Base-by-base conservation (phyloP, 352 stramenopile genomes). In the Globisporangium cederbergense region DNA sequence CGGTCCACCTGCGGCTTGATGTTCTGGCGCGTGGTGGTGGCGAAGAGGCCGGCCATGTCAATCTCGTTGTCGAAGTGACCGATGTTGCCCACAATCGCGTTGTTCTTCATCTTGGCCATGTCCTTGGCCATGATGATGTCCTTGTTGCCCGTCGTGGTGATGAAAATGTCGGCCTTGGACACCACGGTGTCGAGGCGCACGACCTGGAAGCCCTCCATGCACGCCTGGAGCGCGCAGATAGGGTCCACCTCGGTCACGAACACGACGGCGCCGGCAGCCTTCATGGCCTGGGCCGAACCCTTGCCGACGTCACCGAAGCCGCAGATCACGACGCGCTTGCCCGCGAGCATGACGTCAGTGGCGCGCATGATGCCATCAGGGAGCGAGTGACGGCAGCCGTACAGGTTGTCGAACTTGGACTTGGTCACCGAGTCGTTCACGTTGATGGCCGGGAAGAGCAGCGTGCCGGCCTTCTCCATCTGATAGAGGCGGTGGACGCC, bases 31-130 rank as follows among this genome's bases (percentile, higher is more conserved):
- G 93, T 98, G 60, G 95, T 90, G 43, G 78, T 78, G 10, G 70
- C 71, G n/a, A 76, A 73, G 43, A 99, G 81, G 45, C 95, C 94
- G 49, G 96, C 93, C 91, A 99, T 99, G 82, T 99, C 97, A 69
- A 99, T 99, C 76, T 99, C 97, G 79, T 99, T 99, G 85, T 99
- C 97, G 69, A 99, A 99, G 86, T 99, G 97, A 76, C 97, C 97
- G 78, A 99, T 99, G 91, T 99, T 99, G 73, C 97, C 97, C 53
- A 99, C 96, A 70, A 99, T 99, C 60, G 97, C 97, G 78, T 99
- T 99, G 95, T 99, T 99, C 90, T 99, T 99, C 97, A 99, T 99
- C 87, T 99, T 97, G 52, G 77, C 66, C 96, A 99, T 99, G 80
- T 97, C 79, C 4, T 88, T 74, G 20, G 79, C 83, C 95, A 98